phyloP scores from a whole-genome alignment of 129 eudicot species.

The Flaveria robusta region DNA sequence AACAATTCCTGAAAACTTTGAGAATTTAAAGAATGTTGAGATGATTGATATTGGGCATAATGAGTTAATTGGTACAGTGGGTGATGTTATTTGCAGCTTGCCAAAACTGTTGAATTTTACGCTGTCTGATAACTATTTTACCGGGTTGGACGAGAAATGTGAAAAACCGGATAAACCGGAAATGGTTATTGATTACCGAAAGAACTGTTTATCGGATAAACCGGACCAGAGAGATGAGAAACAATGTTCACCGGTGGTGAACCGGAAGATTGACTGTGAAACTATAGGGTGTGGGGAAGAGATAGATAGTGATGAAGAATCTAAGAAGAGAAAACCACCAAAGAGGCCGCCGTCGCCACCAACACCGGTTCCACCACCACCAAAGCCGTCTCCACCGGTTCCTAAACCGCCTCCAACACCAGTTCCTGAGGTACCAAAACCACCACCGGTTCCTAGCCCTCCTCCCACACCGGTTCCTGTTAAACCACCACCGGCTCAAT shows the following conservation, averaged over 20 bases:
- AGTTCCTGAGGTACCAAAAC: background rate
- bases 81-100: slow-evolving; percentile 42
- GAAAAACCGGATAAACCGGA: slow-evolving; percentile 27
- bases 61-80: slow-evolving; percentile 54
- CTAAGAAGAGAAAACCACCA: slow-evolving; percentile 22
- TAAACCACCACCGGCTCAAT: background rate
- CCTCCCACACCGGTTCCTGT: background rate
- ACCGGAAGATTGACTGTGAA: slow-evolving; percentile 42
- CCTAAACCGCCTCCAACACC: slow-evolving; percentile 11
- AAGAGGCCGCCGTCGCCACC: background rate
- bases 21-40: slow-evolving; percentile 39
- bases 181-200: slow-evolving; percentile 36
- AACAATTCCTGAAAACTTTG: slow-evolving; percentile 44
- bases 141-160: slow-evolving; percentile 42
- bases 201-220: slow-evolving; percentile 59
- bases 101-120: slow-evolving; percentile 51
- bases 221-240: slow-evolving; percentile 49
- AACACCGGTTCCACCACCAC: slow-evolving; percentile 5
- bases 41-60: slow-evolving; percentile 54
- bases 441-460: background rate
- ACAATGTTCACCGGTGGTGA: slow-evolving; percentile 43
- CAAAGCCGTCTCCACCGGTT: slow-evolving; percentile 8
- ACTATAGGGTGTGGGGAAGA: slow-evolving; percentile 13
- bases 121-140: slow-evolving; percentile 52
- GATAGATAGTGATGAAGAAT: slow-evolving; percentile 29